phyloP scores from a whole-genome alignment of 2,329 filamentous ascomycete species.

The Fusarium algeriense region DNA sequence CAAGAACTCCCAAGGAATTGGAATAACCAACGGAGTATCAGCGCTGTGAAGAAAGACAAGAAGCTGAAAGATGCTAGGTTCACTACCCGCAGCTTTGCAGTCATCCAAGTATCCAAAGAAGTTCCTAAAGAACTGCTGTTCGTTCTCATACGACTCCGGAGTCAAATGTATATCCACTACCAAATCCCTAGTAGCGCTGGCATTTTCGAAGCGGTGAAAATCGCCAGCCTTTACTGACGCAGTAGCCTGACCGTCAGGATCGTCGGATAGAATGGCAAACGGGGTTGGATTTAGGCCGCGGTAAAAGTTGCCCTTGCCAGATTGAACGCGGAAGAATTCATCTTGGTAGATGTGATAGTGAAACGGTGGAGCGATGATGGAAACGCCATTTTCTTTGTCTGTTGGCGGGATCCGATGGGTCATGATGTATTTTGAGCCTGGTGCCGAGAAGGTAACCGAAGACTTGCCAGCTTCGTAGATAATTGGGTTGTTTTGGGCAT shows the following conservation, averaged over 20 bases:
- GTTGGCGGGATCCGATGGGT: conserved; percentile 19
- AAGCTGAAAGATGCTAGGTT: conserved; percentile 11
- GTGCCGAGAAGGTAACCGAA: not conserved
- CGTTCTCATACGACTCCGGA: conserved; percentile 8
- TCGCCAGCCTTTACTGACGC: conserved; percentile 8
- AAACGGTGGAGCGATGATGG: conserved; percentile 6
- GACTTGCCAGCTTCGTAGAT: conserved; percentile 7
- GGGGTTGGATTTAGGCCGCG: not conserved
- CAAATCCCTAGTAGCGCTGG: not conserved
- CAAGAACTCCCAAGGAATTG: conserved; percentile 2
- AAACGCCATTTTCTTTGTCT: not conserved
- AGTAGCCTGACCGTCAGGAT: not conserved
- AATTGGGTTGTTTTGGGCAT: conserved; percentile 7
- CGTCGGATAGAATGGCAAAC: conserved; percentile 4
- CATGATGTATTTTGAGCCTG: conserved; percentile 21
- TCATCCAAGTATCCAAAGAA: conserved; percentile 16
- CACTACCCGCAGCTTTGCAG: not conserved
- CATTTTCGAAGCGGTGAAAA: conserved; percentile 22
- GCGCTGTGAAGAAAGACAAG: conserved; percentile 13
- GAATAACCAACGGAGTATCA: conserved; percentile 1
- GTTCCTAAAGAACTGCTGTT: conserved; percentile 15
- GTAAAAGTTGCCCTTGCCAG: conserved; percentile 7
- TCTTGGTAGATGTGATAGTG: conserved; percentile 20
- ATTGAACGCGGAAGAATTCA: conserved; percentile 8
- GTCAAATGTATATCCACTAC: conserved; percentile 11